Conservation (phyloP, 352 stramenopile genomes). For the Pythium biforme region DNA sequence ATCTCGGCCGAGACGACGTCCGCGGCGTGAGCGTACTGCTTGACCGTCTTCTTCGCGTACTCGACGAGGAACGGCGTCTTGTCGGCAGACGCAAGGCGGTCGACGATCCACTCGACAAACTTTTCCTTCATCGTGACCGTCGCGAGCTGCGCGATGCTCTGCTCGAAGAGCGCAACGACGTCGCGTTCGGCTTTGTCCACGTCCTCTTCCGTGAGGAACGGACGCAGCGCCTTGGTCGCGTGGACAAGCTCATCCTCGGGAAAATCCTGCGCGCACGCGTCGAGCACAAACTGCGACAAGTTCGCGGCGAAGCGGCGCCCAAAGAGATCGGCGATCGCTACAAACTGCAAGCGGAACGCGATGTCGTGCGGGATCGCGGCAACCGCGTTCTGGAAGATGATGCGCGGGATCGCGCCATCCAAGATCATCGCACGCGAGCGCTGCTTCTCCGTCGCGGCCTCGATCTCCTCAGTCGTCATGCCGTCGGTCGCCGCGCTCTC, state of each 20-base stretch:
- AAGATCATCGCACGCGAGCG: constrained; percentile 67
- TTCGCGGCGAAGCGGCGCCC: constrained; percentile 50
- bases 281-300: constrained; percentile 69
- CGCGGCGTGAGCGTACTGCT: constrained; percentile 37
- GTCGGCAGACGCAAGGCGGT: constrained; percentile 39
- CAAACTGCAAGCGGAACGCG: constrained; percentile 71
- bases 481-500: constrained; percentile 32
- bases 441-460: constrained; percentile 46
- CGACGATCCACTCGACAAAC: constrained; percentile 66
- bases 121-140: constrained; percentile 57
- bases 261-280: constrained; percentile 62
- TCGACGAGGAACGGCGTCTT: constrained; percentile 50
- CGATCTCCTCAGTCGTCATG: constrained; percentile 19
- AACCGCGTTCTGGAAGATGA: constrained; percentile 79
- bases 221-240: constrained; percentile 49
- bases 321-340: constrained; percentile 79
- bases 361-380: constrained; percentile 56
- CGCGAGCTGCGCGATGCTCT: constrained; percentile 43
- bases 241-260: constrained; percentile 54
- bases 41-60: constrained; percentile 55
- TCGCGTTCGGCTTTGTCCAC: constrained; percentile 43
- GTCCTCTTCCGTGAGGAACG: constrained; percentile 42
- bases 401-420: constrained; percentile 80
- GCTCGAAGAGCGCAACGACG: constrained; percentile 56
- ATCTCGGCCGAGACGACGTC: constrained; percentile 28